Base-by-base conservation (phyloP, 768 basidiomycete species). In the Pisolithus orientalis region DNA sequence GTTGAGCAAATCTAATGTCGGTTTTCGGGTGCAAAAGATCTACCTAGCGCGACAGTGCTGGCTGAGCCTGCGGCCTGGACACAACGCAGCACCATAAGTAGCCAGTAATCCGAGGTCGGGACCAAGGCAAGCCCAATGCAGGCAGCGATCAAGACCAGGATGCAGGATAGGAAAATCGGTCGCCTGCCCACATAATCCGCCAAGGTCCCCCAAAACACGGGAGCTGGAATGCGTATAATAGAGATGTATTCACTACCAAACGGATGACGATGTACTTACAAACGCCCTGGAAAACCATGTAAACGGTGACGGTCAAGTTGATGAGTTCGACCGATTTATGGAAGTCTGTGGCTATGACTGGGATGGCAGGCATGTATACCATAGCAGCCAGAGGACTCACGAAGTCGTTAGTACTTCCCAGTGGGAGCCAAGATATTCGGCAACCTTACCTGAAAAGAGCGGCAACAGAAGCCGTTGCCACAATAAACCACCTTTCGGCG, bases 31-130 rank as follows among this genome's bases (percentile, higher is more conserved):
- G 28, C 10, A 31, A 17, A 32, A 21, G 21, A 60, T 63, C 40
- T 62, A 79, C 87, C 87, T 21, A 91, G 71, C 0, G 87, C 87
- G 54, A 90, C 75, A 0, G 86, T 88, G 51, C 87, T 87, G 0
- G 89, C 86, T 2, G 84, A 88, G 1, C 90, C 90, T 3, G 83
- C 76, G 2, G 87, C 83, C 71, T 93, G 90, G 3, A 92, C 37
- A 53, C 85, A 88, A 24, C 91, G 79, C n/a, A 94, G 75, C 14
- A 93, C 58, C 72, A 93, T 76, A 10, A 93, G 71, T 5, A 90
- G 69, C 88, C 87, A 92, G 63, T 87, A 93, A 4, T 76, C 85
- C 4, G 69, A 65, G 0, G 78, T 77, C 2, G 82, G 80, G 28
- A 75, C 71, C 17, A 79, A 62, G 4, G 81, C 82, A 17, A 83